Conservation (phyloP, 495 filamentous ascomycete genomes). For the Aspergillus sparsus region DNA sequence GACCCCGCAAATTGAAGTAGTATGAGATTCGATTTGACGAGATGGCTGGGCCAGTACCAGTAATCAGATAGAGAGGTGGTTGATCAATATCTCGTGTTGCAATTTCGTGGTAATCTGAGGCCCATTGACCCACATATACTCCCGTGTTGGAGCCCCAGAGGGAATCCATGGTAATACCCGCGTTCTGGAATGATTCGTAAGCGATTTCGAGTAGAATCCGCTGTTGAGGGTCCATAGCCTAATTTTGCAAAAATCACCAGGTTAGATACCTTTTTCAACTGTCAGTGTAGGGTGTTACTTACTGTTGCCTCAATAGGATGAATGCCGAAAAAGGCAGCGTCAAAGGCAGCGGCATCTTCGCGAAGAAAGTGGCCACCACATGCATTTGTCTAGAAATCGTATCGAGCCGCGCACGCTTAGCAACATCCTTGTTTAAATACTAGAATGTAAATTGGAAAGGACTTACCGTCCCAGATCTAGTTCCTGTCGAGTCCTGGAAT, state of each 20-base stretch:
- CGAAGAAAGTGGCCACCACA: slow-evolving; percentile 49
- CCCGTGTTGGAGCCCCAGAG: slow-evolving; percentile 52
- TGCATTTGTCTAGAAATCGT: slow-evolving; percentile 27
- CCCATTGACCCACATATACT: slow-evolving; percentile 46
- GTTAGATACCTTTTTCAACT: background rate
- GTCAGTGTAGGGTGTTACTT: background rate
- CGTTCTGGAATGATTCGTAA: slow-evolving; percentile 60
- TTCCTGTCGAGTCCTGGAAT: slow-evolving; percentile 14
- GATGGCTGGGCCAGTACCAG: slow-evolving; percentile 39
- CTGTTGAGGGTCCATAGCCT: slow-evolving; percentile 52
- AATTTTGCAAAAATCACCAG: background rate
- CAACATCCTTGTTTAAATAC: no score
- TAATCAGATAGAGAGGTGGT: slow-evolving; percentile 36
- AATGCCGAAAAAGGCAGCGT: slow-evolving; percentile 61
- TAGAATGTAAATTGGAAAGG: background rate
- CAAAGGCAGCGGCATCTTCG: slow-evolving; percentile 56
- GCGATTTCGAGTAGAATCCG: slow-evolving; percentile 58
- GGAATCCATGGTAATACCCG: slow-evolving; percentile 31
- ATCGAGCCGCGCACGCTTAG: background rate
- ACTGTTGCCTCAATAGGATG: slow-evolving; percentile 53
- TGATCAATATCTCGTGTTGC: slow-evolving; percentile 33
- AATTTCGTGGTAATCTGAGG: slow-evolving; percentile 35
- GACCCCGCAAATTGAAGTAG: slow-evolving; percentile 45
- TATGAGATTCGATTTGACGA: slow-evolving; percentile 47
- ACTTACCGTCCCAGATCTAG: slow-evolving; percentile 13